Conservation (phyloP, 331 rosid genomes). For the Prunus yedoensis region DNA sequence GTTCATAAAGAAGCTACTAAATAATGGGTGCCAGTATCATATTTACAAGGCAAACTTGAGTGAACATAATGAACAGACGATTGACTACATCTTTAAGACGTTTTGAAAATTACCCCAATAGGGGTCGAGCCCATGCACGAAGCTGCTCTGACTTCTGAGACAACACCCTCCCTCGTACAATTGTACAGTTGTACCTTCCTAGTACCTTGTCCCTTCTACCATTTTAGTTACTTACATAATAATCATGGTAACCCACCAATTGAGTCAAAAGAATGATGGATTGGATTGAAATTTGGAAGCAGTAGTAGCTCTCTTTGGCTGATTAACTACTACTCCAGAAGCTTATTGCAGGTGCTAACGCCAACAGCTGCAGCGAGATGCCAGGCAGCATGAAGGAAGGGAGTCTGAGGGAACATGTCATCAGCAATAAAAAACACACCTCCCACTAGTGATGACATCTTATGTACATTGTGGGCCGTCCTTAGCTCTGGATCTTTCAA, state of each 20-base stretch:
- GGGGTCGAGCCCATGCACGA: background rate
- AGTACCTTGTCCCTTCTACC: too few relatives aligned
- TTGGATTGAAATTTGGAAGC: background rate
- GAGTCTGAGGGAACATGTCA: constrained; percentile 74
- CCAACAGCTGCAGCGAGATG: constrained; percentile 98
- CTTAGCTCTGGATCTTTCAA: constrained; percentile 81
- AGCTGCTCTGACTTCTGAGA: background rate
- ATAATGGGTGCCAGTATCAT: background rate
- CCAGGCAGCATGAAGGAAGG: constrained; percentile 96
- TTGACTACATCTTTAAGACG: background rate
- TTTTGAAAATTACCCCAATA: background rate
- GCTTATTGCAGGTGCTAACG: constrained; percentile 90
- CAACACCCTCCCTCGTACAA: background rate
- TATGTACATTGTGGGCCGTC: constrained; percentile 74
- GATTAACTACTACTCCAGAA: constrained; percentile 62
- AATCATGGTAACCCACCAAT: too few relatives aligned
- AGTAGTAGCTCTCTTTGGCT: background rate
- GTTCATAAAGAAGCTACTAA: too few relatives aligned
- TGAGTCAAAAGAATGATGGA: background rate
- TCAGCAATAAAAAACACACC: constrained; percentile 82
- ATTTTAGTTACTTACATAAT: too few relatives aligned
- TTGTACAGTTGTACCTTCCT: too few relatives aligned
- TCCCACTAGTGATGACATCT: constrained; percentile 79
- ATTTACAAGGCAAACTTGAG: background rate
- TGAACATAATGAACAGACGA: too few relatives aligned